Evolutionary conservation across 345 rosid species (phyloP), one percentile per base, ranked within the genome.

Genomic region (Cardamine occulta): DNA sequence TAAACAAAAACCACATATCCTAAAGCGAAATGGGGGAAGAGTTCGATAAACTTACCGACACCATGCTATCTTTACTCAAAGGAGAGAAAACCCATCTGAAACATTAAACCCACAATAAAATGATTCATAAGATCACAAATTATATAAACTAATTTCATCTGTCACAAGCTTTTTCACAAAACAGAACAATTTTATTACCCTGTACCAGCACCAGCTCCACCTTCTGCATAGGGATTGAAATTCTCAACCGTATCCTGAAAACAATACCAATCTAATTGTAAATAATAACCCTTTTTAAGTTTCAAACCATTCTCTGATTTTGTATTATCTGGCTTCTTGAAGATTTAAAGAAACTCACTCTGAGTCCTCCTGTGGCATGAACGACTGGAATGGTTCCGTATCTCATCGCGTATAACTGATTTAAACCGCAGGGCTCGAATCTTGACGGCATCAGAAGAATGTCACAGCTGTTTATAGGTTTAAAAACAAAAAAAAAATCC

Each of bases 361-460:
- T 81, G 55, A 94, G 97, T 78, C 98, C 98, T 76, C 97, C 98
- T 0, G 97, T 94, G 80, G 84, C 87, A 75, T 91, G 98, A 56
- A 94, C 98, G 7, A 94, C 96, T 3, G 97, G 98, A 23, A 91
- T 70, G 18, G 98, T 88, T 70, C 89, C 97, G n/a, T 94, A 94
- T 91, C 90, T 88, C 98, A 94, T 91, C 47, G 98, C 98, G 32
- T 90, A 94, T 79, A 94, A 75, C 63, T 94, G 98, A 85, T 94
- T 94, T 78, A 94, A 83, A 17, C 97, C 98, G 26, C 98, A 94
- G 0, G 98, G 98, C 71, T 94, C 98, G 23, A 91, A 94, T 83
- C 98, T 88, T 73, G 98, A 94, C 21, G 98, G 97, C 98, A 94
- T 94, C 80, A 94, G 80, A 65, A 94, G 82, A 83, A 94, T 91